Conservation (phyloP, 805 yeast genomes). For the Saccharomyces paradoxus region DNA sequence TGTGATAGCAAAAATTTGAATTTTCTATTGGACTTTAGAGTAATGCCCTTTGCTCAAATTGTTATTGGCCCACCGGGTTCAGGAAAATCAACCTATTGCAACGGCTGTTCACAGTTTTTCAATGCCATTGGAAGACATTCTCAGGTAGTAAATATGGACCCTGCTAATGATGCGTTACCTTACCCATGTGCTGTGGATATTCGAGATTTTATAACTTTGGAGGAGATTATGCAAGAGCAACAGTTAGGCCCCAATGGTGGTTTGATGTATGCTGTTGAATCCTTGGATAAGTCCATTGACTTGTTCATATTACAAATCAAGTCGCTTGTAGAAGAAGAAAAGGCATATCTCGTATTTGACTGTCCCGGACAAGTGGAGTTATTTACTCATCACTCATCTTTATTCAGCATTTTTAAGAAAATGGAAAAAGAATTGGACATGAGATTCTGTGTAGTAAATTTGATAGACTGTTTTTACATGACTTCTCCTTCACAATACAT, state of each 20-base stretch:
- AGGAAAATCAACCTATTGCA: constrained; percentile 91
- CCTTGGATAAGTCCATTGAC: constrained; percentile 47
- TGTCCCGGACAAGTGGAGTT: constrained; percentile 96
- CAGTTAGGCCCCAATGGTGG: constrained; percentile 85
- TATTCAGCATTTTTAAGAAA: constrained; percentile 56
- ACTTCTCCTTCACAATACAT: constrained; percentile 86
- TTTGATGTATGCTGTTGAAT: constrained; percentile 77
- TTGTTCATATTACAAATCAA: constrained; percentile 49
- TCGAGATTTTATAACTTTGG: constrained; percentile 65
- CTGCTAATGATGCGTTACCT: constrained; percentile 69
- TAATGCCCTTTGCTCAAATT: constrained; percentile 73
- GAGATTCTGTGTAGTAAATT: constrained; percentile 74
- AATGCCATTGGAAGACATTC: constrained; percentile 89
- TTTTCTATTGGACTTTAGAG: background rate
- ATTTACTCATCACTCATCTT: constrained; percentile 79
- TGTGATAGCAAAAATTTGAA: background rate
- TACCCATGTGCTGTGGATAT: constrained; percentile 74
- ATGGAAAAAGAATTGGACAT: constrained; percentile 59
- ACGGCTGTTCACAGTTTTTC: constrained; percentile 86
- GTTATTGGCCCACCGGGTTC: constrained; percentile 98
- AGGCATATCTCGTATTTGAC: constrained; percentile 68
- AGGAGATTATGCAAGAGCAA: constrained; percentile 68
- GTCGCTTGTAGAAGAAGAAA: constrained; percentile 46
- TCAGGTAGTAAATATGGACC: constrained; percentile 82
- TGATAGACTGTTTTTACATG: constrained; percentile 74